Conservation (phyloP, 2,329 filamentous ascomycete genomes). For the Sclerotinia sclerotiorum region DNA sequence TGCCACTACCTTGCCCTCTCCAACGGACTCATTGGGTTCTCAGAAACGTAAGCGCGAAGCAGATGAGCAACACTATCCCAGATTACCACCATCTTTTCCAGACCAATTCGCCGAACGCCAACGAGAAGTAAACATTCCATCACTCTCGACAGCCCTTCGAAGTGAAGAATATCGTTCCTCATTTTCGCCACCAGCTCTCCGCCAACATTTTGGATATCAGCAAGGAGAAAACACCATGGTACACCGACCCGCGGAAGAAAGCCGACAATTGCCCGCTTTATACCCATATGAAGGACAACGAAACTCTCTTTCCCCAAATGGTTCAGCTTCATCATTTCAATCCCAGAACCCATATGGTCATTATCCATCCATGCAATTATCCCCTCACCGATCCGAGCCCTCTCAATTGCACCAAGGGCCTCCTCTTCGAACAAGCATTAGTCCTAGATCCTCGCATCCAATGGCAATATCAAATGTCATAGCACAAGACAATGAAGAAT, state of each 20-base stretch:
- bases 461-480: slow-evolving; percentile 36
- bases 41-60: slow-evolving; percentile 37
- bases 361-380: slow-evolving; percentile 29
- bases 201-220: slow-evolving; percentile 29
- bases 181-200: slow-evolving; percentile 43
- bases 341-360: slow-evolving; percentile 25
- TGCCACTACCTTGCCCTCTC: slow-evolving; percentile 32
- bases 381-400: slow-evolving; percentile 30
- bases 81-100: slow-evolving; percentile 40
- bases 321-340: slow-evolving; percentile 38
- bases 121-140: slow-evolving; percentile 29
- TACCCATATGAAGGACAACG: background rate
- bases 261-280: slow-evolving; percentile 14
- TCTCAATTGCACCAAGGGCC: slow-evolving; percentile 38
- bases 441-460: slow-evolving; percentile 28
- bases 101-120: slow-evolving; percentile 33
- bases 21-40: slow-evolving; percentile 37
- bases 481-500: slow-evolving; percentile 37
- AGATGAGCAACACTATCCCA: slow-evolving; percentile 41
- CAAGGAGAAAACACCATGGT: slow-evolving; percentile 22
- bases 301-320: slow-evolving; percentile 37
- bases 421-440: slow-evolving; percentile 37
- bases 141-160: background rate
- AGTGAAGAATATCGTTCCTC: slow-evolving; percentile 31
- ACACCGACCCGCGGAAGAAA: slow-evolving; percentile 34